Conservation (phyloP, 1,284 basidiomycete genomes). For the Meripilus lineatus region DNA sequence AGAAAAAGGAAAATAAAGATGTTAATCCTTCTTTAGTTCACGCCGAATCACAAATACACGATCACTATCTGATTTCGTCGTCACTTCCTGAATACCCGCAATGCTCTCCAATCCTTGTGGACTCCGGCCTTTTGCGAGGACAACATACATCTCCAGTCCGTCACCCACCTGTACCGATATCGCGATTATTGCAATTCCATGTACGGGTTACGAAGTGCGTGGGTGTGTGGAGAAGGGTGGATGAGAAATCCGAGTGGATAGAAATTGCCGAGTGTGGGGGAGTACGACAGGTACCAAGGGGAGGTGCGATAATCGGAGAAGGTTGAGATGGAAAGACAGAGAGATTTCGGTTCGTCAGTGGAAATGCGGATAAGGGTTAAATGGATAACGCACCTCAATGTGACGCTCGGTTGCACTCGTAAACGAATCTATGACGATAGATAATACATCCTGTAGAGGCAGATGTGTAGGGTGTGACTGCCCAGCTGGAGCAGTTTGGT, state of each 20-base stretch:
- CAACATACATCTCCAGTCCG: slow-evolving; percentile 86
- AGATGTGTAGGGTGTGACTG: slow-evolving; percentile 75
- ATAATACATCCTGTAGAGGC: slow-evolving; percentile 74
- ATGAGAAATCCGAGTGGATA: no score
- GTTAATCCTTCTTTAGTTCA: slow-evolving; percentile 68
- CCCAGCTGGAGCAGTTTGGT: slow-evolving; percentile 70
- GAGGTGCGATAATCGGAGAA: no score
- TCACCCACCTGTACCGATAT: slow-evolving; percentile 71
- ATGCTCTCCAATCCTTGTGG: slow-evolving; percentile 57
- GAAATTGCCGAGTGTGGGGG: background rate
- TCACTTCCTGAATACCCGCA: slow-evolving; percentile 59
- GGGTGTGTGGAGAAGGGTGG: slow-evolving; percentile 13
- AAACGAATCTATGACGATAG: slow-evolving; percentile 89
- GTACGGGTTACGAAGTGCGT: slow-evolving; percentile 10
- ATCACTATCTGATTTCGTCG: slow-evolving; percentile 54
- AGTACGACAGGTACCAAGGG: background rate
- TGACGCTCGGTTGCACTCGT: slow-evolving; percentile 93
- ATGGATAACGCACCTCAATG: slow-evolving; percentile 66
- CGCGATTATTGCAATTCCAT: slow-evolving; percentile 5
- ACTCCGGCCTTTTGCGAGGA: slow-evolving; percentile 66
- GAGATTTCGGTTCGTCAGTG: no score
- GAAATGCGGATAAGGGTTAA: no score
- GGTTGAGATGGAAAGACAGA: no score
- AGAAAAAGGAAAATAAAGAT: background rate
- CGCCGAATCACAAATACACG: slow-evolving; percentile 68